phyloP scores from a whole-genome alignment of 1,284 basidiomycete species.

The Exobasidium cylindrosporum region DNA sequence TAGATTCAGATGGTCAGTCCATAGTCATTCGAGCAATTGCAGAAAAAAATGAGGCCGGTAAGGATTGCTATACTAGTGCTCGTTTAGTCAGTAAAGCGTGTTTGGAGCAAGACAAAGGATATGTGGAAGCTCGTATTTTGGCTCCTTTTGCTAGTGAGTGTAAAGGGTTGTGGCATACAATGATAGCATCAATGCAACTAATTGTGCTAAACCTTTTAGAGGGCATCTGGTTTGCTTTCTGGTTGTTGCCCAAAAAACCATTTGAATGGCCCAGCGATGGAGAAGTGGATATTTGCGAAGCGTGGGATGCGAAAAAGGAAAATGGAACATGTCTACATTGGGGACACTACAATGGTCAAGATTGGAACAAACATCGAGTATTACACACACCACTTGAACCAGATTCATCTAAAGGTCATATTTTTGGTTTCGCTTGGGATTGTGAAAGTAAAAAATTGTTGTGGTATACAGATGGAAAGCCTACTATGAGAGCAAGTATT shows the following conservation, averaged over 20 bases:
- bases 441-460: neutral
- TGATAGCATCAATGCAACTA: neutral
- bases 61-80: neutral
- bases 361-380: slow-evolving; percentile 40
- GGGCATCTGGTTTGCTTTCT: slow-evolving; percentile 9
- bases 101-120: neutral
- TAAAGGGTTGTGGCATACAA: neutral
- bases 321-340: slow-evolving; percentile 8
- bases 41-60: neutral
- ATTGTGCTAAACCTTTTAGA: neutral
- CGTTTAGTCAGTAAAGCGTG: slow-evolving; percentile 1
- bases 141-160: slow-evolving; percentile 6
- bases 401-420: neutral
- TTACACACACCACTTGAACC: neutral
- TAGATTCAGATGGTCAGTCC: neutral
- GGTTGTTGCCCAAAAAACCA: slow-evolving; percentile 9
- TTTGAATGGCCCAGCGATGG: slow-evolving; percentile 10
- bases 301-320: slow-evolving; percentile 4
- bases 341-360: slow-evolving; percentile 32
- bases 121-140: slow-evolving; percentile 3
- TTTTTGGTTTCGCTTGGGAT: slow-evolving; percentile 5
- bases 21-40: slow-evolving; percentile 6
- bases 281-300: slow-evolving; percentile 9
- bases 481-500: slow-evolving; percentile 9
- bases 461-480: slow-evolving; percentile 4